These are phyloP conservation scores for Saccharomyces hybrid DNA, from an alignment of 1,139 yeast species.

Conservation along the genomic window DNA sequence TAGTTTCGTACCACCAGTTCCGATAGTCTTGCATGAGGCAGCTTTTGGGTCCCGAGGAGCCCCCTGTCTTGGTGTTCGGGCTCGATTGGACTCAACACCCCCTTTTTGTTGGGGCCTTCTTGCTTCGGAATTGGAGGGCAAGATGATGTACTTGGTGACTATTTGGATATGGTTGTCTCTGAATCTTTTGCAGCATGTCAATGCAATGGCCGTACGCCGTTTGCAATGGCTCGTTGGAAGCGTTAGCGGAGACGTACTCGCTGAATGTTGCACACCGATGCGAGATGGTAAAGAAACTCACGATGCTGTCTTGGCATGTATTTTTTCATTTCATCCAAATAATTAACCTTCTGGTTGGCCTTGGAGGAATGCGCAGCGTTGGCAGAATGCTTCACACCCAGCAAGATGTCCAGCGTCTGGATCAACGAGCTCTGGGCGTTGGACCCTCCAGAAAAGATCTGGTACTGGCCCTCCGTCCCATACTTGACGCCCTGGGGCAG, in stretches of 20 bases:
- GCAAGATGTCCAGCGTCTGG: slow-evolving; percentile 72
- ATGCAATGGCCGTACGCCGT: slow-evolving; percentile 81
- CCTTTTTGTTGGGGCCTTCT: neutral
- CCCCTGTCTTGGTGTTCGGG: neutral
- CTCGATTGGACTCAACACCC: neutral
- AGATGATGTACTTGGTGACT: slow-evolving; percentile 75
- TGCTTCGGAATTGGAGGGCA: slow-evolving; percentile 58
- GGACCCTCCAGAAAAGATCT: slow-evolving; percentile 79
- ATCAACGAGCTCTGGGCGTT: slow-evolving; percentile 89
- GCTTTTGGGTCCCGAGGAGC: neutral
- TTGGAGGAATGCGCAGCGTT: slow-evolving; percentile 46
- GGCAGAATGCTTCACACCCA: slow-evolving; percentile 70
- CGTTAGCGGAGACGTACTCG: slow-evolving; percentile 47
- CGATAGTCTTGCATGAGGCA: slow-evolving; percentile 44
- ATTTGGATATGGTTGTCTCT: slow-evolving; percentile 90
- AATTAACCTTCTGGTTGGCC: slow-evolving; percentile 34
- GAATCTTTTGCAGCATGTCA: slow-evolving; percentile 79
- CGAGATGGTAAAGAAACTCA: slow-evolving; percentile 56
- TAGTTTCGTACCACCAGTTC: slow-evolving; percentile 91
- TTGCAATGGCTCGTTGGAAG: slow-evolving; percentile 49
- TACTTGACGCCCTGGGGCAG: slow-evolving; percentile 69
- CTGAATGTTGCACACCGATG: slow-evolving; percentile 52
- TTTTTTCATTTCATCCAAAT: slow-evolving; percentile 72
- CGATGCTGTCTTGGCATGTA: slow-evolving; percentile 89
- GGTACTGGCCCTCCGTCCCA: slow-evolving; percentile 55